Evolutionary conservation across 75 land plant genomes (phyloP).

Genomic region (Selaginella moellendorffii): DNA sequence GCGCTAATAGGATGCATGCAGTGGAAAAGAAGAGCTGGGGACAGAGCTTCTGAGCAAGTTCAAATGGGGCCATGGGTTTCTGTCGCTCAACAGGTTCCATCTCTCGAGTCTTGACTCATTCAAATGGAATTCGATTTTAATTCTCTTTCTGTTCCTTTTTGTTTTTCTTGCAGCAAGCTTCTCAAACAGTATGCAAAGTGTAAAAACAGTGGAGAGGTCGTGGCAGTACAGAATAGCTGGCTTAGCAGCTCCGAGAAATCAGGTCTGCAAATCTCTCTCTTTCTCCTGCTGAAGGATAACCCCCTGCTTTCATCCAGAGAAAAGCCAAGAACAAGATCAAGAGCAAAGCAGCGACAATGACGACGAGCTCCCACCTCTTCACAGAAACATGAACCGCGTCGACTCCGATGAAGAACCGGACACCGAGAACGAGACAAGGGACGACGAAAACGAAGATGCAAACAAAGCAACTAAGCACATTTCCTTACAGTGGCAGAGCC

Average conservation of each 20-base stretch:
- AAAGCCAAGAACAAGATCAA: background rate
- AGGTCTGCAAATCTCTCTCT: background rate
- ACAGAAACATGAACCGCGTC: constrained; percentile 16
- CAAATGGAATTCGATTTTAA: background rate
- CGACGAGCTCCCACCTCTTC: constrained; percentile 25
- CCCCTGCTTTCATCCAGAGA: background rate
- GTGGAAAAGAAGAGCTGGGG: constrained; percentile 74
- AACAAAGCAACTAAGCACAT: no score
- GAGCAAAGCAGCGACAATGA: constrained; percentile 13
- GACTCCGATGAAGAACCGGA: constrained; percentile 13
- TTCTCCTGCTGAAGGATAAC: background rate
- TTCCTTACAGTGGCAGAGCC: no score
- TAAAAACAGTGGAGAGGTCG: constrained; percentile 51
- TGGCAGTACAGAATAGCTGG: constrained; percentile 71
- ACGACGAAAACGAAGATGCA: background rate
- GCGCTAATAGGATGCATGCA: constrained; percentile 10
- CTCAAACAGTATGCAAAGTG: constrained; percentile 72
- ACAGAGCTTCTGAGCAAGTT: constrained; percentile 59
- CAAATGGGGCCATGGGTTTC: constrained; percentile 95
- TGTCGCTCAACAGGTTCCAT: constrained; percentile 69
- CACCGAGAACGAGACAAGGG: background rate
- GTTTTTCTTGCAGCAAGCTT: constrained; percentile 37
- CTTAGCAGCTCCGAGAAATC: constrained; percentile 17
- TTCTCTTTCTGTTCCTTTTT: background rate
- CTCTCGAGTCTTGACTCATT: background rate